Evolutionary conservation across 805 yeast genomes (phyloP).

Genomic region (Metschnikowia gelsemii): DNA sequence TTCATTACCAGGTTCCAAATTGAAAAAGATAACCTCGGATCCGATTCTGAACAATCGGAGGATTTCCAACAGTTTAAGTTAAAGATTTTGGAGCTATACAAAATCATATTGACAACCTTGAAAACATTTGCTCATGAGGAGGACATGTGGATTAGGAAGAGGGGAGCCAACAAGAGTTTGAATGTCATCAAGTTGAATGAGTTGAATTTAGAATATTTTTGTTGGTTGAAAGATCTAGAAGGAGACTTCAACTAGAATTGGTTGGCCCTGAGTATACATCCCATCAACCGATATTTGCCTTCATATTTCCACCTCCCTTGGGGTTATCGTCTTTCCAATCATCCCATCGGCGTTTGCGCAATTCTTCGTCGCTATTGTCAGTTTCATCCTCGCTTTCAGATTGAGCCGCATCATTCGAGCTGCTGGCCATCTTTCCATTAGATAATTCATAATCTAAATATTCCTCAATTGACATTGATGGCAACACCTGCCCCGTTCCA

Average conservation of each 20-base stretch:
- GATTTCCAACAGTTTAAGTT: conserved; percentile 35
- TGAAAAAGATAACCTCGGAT: conserved; percentile 23
- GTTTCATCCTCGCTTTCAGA: conserved; percentile 50
- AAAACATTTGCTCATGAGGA: conserved; percentile 34
- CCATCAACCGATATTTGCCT: conserved; percentile 37
- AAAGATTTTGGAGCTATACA: conserved; percentile 41
- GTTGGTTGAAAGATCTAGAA: conserved; percentile 37
- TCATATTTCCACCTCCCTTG: conserved; percentile 88
- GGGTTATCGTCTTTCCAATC: conserved; percentile 85
- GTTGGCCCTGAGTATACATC: background rate
- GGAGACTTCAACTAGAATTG: conserved; percentile 19
- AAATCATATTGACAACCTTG: conserved; percentile 40
- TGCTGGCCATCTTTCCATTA: conserved; percentile 74
- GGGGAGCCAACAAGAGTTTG: conserved; percentile 17
- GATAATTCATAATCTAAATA: conserved; percentile 80
- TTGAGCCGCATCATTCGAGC: conserved; percentile 34
- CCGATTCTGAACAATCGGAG: conserved; percentile 18
- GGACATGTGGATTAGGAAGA: conserved; percentile 39
- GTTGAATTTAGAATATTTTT: conserved; percentile 32
- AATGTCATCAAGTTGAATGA: conserved; percentile 30
- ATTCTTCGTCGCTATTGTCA: conserved; percentile 67
- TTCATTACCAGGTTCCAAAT: conserved; percentile 37
- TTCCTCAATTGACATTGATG: conserved; percentile 94
- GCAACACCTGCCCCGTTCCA: conserved; percentile 90
- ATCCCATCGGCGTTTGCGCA: conserved; percentile 86